Base-by-base conservation (phyloP, 495 filamentous ascomycete genomes). In the Aspergillus heteromorphus region DNA sequence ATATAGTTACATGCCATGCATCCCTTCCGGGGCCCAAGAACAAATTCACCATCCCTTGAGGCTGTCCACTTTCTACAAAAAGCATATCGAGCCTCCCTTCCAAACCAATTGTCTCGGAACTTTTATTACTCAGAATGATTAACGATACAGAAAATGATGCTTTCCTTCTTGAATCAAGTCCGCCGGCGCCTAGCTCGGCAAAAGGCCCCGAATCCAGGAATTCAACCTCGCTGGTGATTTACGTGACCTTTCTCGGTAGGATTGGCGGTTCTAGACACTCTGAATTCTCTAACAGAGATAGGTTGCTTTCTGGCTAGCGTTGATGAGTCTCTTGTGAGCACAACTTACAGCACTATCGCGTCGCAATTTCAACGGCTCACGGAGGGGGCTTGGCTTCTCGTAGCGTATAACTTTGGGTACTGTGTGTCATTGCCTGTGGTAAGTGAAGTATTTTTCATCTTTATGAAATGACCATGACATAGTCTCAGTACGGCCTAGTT, bases 391-490 rank as follows among this genome's bases (percentile, higher is more conserved):
- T 72, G 65, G 69, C 50, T 74, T 11, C 52, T 74, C 19, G 63
- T 61, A 6, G 60, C 58, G 1, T 74, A 72, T 48, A 66, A 63
- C 41, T 62, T 72, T 36, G 71, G 67, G 18, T 72, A 62, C 36
- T 68, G 69, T 49, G 57, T 69, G 6, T 63, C 71, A 6, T 53
- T 69, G 23, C 67, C 71, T 13, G 60, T 71, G 50, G 71, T 74
- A 41, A 58, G 61, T 64, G 0, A 23, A 7, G 9, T 38, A 9
- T 2, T 19, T 3, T 43, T 19, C 10, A 17, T 5, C 14, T 14
- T 14, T 13, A 11, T 45, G 30, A 14, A 25, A 19, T 14, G 19
- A 19, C 6, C 17, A 19, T 51, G 40, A 40, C 41, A 2, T 16
- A 45, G n/a, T 4, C n/a, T 47, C 41, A 71, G 66, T 71, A 67